Conservation (phyloP, 2,329 filamentous ascomycete genomes). For the Diplodia mutila region DNA sequence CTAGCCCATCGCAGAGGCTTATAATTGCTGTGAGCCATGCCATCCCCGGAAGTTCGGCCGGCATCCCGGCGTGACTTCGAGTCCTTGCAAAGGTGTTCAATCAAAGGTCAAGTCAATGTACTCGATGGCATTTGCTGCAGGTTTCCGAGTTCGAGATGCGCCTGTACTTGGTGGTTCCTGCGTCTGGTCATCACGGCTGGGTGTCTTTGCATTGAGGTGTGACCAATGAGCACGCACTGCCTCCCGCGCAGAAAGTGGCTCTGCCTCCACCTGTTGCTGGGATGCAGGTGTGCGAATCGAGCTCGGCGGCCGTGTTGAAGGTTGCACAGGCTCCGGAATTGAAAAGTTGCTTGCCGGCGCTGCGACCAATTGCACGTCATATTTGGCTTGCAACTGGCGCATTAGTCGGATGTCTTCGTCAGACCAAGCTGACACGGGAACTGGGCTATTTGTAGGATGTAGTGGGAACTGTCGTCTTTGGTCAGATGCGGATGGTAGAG, state of each 20-base stretch:
- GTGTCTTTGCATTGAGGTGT: not conserved
- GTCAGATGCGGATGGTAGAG: not conserved
- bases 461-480: not conserved
- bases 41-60: too few relatives aligned
- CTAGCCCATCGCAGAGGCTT: too few relatives aligned
- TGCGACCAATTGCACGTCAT: not conserved
- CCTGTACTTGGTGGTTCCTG: not conserved
- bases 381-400: not conserved
- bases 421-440: not conserved
- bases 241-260: not conserved
- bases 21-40: too few relatives aligned
- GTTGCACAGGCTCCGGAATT: not conserved
- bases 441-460: too few relatives aligned
- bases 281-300: not conserved
- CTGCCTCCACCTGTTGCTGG: not conserved
- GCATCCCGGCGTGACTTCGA: not conserved
- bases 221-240: slow-evolving; percentile 18
- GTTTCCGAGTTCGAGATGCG: not conserved
- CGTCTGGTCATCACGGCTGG: not conserved
- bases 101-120: slow-evolving; percentile 10
- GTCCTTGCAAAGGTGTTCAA: not conserved
- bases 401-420: not conserved
- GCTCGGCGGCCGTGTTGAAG: not conserved
- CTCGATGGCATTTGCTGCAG: not conserved
- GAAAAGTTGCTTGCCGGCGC: not conserved